phyloP scores from a whole-genome alignment of 306 rosid genomes.

The Dalbergia oliveri region DNA sequence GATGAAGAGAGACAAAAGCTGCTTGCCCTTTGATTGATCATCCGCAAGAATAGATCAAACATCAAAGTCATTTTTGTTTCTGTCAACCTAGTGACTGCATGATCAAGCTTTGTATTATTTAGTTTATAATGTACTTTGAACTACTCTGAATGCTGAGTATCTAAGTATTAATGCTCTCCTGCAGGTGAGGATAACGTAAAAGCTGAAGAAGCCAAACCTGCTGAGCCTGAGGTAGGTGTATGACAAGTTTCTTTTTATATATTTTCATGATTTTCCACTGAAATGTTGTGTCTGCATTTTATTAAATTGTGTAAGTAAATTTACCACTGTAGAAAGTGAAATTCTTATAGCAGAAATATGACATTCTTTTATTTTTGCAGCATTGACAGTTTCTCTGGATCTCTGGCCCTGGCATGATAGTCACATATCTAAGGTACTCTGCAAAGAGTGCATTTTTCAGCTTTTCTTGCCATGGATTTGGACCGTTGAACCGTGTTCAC shows the following conservation, averaged over 20 bases:
- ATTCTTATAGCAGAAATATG: conserved; percentile 1
- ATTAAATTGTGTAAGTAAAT: conserved; percentile 1
- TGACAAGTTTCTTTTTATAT: conserved; percentile 30
- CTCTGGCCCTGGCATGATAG: conserved; percentile 51
- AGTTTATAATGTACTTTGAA: conserved; percentile 17
- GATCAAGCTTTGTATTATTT: conserved; percentile 24
- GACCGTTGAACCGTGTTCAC: conserved; percentile 43
- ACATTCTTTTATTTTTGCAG: conserved; percentile 55
- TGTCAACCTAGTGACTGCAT: conserved; percentile 17
- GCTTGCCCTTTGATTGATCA: neutral
- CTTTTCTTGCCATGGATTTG: conserved; percentile 56
- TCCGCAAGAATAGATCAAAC: neutral
- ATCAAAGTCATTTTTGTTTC: conserved; percentile 19
- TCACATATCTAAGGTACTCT: conserved; percentile 47
- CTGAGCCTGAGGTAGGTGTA: conserved; percentile 66
- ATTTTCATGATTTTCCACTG: conserved; percentile 13
- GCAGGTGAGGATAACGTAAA: conserved; percentile 87
- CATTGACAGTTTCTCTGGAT: conserved; percentile 51
- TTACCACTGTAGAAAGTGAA: neutral
- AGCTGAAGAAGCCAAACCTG: conserved; percentile 77
- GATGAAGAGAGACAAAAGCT: neutral
- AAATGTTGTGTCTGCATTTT: neutral
- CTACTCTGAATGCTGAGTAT: conserved; percentile 4
- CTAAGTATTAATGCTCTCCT: conserved; percentile 34
- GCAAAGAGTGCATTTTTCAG: conserved; percentile 50